Evolutionary conservation across 1,284 basidiomycete genomes (phyloP), one percentile per base, ranked within the genome.

Genomic region (Xanthoconium separans): DNA sequence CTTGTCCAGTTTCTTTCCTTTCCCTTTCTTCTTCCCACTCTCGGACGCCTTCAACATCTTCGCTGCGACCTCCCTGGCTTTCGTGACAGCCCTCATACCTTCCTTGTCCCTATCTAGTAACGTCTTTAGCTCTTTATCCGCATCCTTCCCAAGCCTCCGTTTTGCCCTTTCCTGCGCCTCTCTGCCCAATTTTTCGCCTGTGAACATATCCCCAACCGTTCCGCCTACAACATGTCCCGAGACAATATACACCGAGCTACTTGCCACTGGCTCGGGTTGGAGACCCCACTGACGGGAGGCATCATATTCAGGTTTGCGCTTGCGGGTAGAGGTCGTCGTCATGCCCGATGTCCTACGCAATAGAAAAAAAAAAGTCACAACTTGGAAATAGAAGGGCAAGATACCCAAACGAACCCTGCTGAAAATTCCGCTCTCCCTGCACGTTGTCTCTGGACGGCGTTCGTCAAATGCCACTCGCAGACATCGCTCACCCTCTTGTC

Each of bases 391-490:
- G 10, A 27, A 36, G 51, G 18, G 24, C 4, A 22, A 16, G 30
- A 33, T 20, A 15, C 44, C 24, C 4, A 33, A 8, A 71, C 82
- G 37, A 59, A 93, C 91, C 90, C 88, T 4, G 77, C 75, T 11
- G 90, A 80, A 61, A 97, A 95, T 70, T 98, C 95, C 2, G 94
- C 81, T 43, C 95, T 79, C 0, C 80, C 81, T 0, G 86, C 83
- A 13, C 91, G 77, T 16, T 80, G 77, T 33, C 83, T 76, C 70
- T 92, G 80, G n/a, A 98, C 83, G 0, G 92, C 90, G 18, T 79
- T 76, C 58, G 91, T 85, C 29, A 96, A 72, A 72, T 98, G 95
- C 70, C 83, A 98, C 46, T 98, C 93, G 71, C 95, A 98, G 9
- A 91, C 85, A 18, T 87, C 83, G 59, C 87, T 87, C 55, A 87